Evolutionary conservation across 2,329 filamentous ascomycete species (phyloP).

Genomic region (Alternaria gaisen): DNA sequence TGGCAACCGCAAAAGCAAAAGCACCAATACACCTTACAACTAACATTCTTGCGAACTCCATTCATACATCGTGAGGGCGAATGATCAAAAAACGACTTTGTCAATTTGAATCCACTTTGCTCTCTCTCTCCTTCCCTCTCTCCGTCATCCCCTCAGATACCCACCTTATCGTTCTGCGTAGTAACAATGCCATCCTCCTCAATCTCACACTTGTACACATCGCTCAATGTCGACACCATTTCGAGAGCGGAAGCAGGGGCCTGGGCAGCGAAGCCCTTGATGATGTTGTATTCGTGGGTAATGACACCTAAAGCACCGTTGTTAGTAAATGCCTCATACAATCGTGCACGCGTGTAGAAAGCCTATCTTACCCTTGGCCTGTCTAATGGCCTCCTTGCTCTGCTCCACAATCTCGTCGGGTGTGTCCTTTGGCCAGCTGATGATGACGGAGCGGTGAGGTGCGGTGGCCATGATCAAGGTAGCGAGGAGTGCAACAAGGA

Average conservation of each 20-base stretch:
- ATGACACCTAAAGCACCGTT: constrained; percentile 48
- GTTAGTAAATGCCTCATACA: constrained; percentile 49
- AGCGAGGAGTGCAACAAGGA: constrained; percentile 67
- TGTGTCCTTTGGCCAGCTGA: constrained; percentile 77
- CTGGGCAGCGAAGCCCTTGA: constrained; percentile 80
- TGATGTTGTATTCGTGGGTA: constrained; percentile 75
- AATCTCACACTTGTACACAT: constrained; percentile 69
- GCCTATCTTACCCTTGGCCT: constrained; percentile 68
- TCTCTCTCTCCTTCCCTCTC: neutral
- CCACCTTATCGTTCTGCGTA: constrained; percentile 40
- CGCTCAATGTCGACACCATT: constrained; percentile 69
- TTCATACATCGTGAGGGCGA: neutral
- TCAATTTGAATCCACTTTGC: neutral
- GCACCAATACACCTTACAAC: neutral
- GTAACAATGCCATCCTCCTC: constrained; percentile 79
- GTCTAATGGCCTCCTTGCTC: constrained; percentile 74
- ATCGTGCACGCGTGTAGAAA: neutral
- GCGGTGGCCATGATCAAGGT: constrained; percentile 68
- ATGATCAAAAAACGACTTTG: neutral
- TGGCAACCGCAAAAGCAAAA: neutral
- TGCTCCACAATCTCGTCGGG: constrained; percentile 73
- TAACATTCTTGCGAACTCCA: neutral
- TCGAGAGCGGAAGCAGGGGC: constrained; percentile 75
- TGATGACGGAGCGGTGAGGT: constrained; percentile 75
- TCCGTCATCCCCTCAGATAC: constrained; percentile 1